phyloP scores from a whole-genome alignment of 2,329 filamentous ascomycete genomes.

The Neofusicoccum cordaticola region DNA sequence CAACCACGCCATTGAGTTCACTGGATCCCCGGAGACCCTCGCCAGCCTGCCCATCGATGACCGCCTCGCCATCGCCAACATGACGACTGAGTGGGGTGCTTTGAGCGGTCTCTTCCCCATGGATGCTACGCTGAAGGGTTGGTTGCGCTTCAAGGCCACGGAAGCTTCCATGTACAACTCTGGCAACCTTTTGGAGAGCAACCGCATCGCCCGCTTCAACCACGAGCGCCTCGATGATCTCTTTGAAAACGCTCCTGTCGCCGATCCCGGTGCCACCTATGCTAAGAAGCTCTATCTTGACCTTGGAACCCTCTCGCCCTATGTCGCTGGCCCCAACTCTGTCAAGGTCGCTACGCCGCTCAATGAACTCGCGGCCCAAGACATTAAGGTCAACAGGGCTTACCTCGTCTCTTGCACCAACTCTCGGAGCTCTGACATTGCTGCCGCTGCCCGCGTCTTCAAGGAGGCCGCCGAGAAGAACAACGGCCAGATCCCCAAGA shows the following conservation, averaged over 20 bases:
- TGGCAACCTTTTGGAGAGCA: slow-evolving; percentile 45
- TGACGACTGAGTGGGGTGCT: slow-evolving; percentile 80
- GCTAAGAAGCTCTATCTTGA: slow-evolving; percentile 81
- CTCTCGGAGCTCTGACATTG: slow-evolving; percentile 74
- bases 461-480: slow-evolving; percentile 64
- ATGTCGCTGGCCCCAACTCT: slow-evolving; percentile 83
- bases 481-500: slow-evolving; percentile 62
- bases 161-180: slow-evolving; percentile 60
- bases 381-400: slow-evolving; percentile 77
- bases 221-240: slow-evolving; percentile 73
- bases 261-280: slow-evolving; percentile 76
- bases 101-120: slow-evolving; percentile 77
- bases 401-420: slow-evolving; percentile 94
- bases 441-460: slow-evolving; percentile 81
- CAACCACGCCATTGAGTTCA: slow-evolving; percentile 88
- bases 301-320: slow-evolving; percentile 78
- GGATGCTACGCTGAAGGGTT: slow-evolving; percentile 66
- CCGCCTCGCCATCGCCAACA: slow-evolving; percentile 72
- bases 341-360: slow-evolving; percentile 84
- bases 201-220: slow-evolving; percentile 61
- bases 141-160: slow-evolving; percentile 76
- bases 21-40: slow-evolving; percentile 75
- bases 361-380: slow-evolving; percentile 65
- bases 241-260: slow-evolving; percentile 61
- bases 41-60: slow-evolving; percentile 68